Conservation (phyloP, 768 basidiomycete species). For the Suillus clintonianus region DNA sequence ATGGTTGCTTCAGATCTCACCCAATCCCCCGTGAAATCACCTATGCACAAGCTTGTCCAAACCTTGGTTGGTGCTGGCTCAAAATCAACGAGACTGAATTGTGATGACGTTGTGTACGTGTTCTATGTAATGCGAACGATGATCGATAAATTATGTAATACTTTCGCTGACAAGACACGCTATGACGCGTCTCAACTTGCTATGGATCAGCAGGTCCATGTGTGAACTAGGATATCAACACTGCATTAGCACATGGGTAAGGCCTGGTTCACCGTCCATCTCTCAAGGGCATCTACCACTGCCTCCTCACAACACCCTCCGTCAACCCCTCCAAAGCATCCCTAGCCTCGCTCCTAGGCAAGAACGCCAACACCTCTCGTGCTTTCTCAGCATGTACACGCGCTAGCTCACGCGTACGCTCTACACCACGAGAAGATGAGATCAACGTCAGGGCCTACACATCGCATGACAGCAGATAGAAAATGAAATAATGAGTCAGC, state of each 20-base stretch:
- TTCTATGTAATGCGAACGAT: not conserved
- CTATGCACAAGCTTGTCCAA: too few species aligned
- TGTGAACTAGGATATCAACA: too few species aligned
- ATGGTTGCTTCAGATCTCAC: too few species aligned
- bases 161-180: too few species aligned
- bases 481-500: not conserved
- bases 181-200: not conserved
- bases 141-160: not conserved
- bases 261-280: too few species aligned
- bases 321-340: constrained; percentile 74
- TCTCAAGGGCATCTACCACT: constrained; percentile 35
- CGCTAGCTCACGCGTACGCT: constrained; percentile 80
- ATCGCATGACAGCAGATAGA: not conserved
- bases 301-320: constrained; percentile 64
- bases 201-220: too few species aligned
- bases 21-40: too few species aligned
- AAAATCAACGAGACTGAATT: not conserved
- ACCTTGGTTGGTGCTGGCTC: too few species aligned
- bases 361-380: constrained; percentile 58
- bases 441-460: constrained; percentile 61
- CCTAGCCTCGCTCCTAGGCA: constrained; percentile 84
- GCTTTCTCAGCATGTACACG: constrained; percentile 75
- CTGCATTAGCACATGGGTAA: too few species aligned
- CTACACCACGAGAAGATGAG: constrained; percentile 73
- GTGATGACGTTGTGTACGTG: not conserved